Base-by-base conservation (phyloP, 768 basidiomycete species). In the Serendipita sp. region DNA sequence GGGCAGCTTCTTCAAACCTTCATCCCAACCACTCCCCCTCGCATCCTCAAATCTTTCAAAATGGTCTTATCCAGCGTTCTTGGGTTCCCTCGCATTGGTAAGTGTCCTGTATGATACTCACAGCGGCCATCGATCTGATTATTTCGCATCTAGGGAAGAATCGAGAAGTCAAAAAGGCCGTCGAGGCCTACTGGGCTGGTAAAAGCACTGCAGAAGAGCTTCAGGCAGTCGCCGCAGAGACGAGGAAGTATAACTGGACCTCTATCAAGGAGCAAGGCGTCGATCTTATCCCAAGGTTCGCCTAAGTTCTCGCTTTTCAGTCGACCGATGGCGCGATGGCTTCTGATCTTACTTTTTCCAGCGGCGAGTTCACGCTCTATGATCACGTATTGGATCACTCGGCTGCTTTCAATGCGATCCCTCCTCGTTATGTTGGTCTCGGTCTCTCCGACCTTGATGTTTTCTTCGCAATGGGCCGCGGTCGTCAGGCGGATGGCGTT, bases 401-500 rank as follows among this genome's bases (percentile, higher is more conserved):
- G 67, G 83, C 87, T 66, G 85, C 88, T 50, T 95, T 99, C 83
- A 96, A 97, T 74, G 91, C 88, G 71, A 89, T 99, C 75, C 95
- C 95, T 69, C 84, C 89, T 76, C 90, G 94, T 69, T 99, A 98
- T 75, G 77, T 83, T 66, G 86, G 87, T 62, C 87, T 90, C 68
- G 84, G 85, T 64, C 78, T 99, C 63, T 90, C 91, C 33, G 80
- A 84, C 67, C 85, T 98, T 68, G 95, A 99, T 76, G 85, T 93
- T 73, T 96, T 90, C 78, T 98, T 99, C 71, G 96, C 96, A 70
- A 94, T 98, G 89, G 96, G 95, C 63, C 95, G 96, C 77, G 96
- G 96, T 65, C 91, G 95, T 69, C 96, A 99, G 77, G 81, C 87
- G 45, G 89, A 84, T 67, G 87, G 85, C 66, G 94, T 98, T 70